Evolutionary conservation across 1,284 basidiomycete genomes (phyloP).

Genomic region (Fomitopsis schrenkii): DNA sequence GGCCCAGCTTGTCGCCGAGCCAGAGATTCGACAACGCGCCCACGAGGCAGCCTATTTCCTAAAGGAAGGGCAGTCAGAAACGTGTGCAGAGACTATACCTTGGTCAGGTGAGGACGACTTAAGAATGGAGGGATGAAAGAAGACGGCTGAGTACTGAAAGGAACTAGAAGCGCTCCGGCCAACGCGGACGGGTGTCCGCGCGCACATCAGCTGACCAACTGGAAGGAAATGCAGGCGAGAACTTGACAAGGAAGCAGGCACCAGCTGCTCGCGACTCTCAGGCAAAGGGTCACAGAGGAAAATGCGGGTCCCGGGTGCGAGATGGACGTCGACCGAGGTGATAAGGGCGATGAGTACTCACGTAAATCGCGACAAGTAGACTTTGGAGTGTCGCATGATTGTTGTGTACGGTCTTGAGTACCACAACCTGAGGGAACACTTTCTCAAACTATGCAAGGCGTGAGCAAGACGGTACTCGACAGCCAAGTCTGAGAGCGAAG

Average conservation of each 20-base stretch:
- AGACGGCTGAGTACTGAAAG: background rate
- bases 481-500: background rate
- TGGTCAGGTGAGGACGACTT: background rate
- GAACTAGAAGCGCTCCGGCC: background rate
- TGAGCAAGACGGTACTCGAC: background rate
- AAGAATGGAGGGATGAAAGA: background rate
- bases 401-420: conserved; percentile 28
- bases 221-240: background rate
- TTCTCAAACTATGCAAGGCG: conserved; percentile 38
- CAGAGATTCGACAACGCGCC: conserved; percentile 51
- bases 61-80: background rate
- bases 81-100: background rate
- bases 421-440: conserved; percentile 44
- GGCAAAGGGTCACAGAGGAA: background rate
- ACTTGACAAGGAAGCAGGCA: background rate
- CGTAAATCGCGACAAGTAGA: conserved; percentile 52
- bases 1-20: conserved; percentile 50
- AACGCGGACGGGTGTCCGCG: background rate
- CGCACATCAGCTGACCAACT: conserved; percentile 5
- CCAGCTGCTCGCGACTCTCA: background rate
- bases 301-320: background rate
- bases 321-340: background rate
- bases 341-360: conserved; percentile 23
- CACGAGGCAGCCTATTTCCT: conserved; percentile 53
- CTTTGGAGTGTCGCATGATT: conserved; percentile 52